These are phyloP conservation scores for Ceratobasidium sp. DNA, from an alignment of 1,284 basidiomycete genomes.

Conservation along the genomic window DNA sequence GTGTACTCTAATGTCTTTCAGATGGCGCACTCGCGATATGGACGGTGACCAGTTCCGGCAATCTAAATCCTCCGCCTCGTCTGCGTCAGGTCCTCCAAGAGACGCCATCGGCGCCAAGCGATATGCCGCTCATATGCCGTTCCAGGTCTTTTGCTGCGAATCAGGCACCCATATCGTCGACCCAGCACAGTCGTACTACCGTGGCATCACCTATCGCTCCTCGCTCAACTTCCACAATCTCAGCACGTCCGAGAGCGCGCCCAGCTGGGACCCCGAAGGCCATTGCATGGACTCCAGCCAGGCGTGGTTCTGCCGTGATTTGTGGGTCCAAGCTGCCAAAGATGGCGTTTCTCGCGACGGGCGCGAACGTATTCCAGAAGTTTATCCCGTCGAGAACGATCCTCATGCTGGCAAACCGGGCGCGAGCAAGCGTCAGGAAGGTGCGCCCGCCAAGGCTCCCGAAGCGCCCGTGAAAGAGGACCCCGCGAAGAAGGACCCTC, in stretches of 20 bases:
- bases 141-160: slow-evolving; percentile 98
- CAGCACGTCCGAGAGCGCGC: slow-evolving; percentile 66
- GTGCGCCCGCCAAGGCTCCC: slow-evolving; percentile 42
- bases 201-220: slow-evolving; percentile 84
- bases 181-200: slow-evolving; percentile 93
- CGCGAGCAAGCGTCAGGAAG: slow-evolving; percentile 22
- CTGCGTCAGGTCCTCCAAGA: slow-evolving; percentile 91
- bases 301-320: slow-evolving; percentile 95
- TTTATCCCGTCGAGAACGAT: slow-evolving; percentile 42
- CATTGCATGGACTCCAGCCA: slow-evolving; percentile 93
- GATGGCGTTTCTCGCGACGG: slow-evolving; percentile 72
- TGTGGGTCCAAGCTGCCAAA: slow-evolving; percentile 88
- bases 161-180: slow-evolving; percentile 95
- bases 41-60: slow-evolving; percentile 96
- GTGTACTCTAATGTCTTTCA: slow-evolving; percentile 55
- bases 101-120: slow-evolving; percentile 83
- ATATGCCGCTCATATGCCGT: slow-evolving; percentile 91
- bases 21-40: slow-evolving; percentile 96
- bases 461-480: slow-evolving; percentile 55
- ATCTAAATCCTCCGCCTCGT: slow-evolving; percentile 90
- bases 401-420: slow-evolving; percentile 14
- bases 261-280: slow-evolving; percentile 78
- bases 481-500: slow-evolving; percentile 44
- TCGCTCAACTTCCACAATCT: slow-evolving; percentile 82
- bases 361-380: slow-evolving; percentile 48